phyloP scores from a whole-genome alignment of 2,329 filamentous ascomycete genomes.

The Fusarium algeriense region DNA sequence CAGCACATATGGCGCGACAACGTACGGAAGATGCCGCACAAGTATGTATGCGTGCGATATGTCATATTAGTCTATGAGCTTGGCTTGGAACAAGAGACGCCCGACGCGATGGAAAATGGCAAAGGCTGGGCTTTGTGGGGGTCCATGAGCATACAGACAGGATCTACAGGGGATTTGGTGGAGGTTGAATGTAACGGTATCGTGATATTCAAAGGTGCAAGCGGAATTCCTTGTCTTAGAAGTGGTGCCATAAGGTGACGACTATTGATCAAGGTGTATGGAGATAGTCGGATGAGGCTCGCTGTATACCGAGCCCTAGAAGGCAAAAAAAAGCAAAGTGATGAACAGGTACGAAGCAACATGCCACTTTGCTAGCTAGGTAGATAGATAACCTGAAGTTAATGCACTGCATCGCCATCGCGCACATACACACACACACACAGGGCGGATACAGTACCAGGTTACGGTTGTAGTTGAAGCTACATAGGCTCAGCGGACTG shows the following conservation, averaged over 20 bases:
- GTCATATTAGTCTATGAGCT: not conserved
- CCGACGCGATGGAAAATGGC: conserved; percentile 23
- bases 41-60: not conserved
- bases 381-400: not conserved
- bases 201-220: not conserved
- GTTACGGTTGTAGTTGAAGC: conserved; percentile 1
- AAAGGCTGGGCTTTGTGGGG: conserved; percentile 6
- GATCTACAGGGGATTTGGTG: conserved; percentile 13
- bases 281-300: not conserved
- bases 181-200: conserved; percentile 24
- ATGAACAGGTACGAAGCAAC: not conserved
- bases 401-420: not conserved
- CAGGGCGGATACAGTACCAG: not conserved
- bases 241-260: conserved; percentile 22
- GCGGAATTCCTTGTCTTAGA: not conserved
- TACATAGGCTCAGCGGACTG: not conserved
- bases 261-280: conserved; percentile 4
- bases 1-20: conserved; percentile 1
- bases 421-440: not conserved
- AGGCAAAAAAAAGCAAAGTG: conserved; percentile 2
- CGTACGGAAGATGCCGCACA: not conserved
- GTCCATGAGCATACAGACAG: not conserved
- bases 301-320: conserved; percentile 2
- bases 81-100: conserved; percentile 11
- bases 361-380: not conserved